Conservation (phyloP, 805 yeast species). For the Myxozyma monticola region DNA sequence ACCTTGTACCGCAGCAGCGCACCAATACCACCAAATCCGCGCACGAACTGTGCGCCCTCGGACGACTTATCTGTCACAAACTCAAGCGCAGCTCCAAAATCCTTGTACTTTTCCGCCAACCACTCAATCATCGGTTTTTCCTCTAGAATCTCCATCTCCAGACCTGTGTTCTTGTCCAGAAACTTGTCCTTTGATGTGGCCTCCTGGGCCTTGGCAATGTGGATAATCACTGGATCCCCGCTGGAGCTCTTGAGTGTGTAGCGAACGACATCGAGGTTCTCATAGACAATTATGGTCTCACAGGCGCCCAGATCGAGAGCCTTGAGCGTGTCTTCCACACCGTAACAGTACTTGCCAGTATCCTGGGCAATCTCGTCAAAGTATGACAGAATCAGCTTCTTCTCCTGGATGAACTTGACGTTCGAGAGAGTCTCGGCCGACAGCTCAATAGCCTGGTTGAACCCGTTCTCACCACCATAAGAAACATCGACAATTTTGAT, state of each 20-base stretch:
- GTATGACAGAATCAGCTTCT: constrained; percentile 86
- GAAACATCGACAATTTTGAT: constrained; percentile 94
- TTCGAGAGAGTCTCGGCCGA: constrained; percentile 96
- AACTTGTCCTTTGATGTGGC: constrained; percentile 50
- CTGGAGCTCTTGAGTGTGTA: constrained; percentile 81
- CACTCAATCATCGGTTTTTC: constrained; percentile 91
- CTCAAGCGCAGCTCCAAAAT: constrained; percentile 92
- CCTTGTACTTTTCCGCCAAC: constrained; percentile 95
- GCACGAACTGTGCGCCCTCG: constrained; percentile 98
- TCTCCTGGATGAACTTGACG: constrained; percentile 97
- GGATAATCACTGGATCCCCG: constrained; percentile 71
- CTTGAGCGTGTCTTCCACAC: constrained; percentile 93
- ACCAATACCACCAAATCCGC: constrained; percentile 99
- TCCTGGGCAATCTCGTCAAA: constrained; percentile 98
- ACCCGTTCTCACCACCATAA: constrained; percentile 99
- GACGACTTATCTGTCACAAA: constrained; percentile 95
- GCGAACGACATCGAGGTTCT: constrained; percentile 82
- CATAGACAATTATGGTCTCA: constrained; percentile 88
- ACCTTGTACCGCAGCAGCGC: constrained; percentile 94
- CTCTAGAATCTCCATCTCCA: constrained; percentile 84
- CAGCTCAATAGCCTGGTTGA: constrained; percentile 97
- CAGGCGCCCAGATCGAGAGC: constrained; percentile 96
- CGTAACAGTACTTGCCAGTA: constrained; percentile 96
- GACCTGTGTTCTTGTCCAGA: constrained; percentile 80
- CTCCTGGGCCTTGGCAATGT: constrained; percentile 59